A percentile compares a stretch with the other conserved stretches of the same genome.
Evolutionary conservation across 192 early-diverging fungal species (phyloP).

Genomic region (Dispira simplex): DNA sequence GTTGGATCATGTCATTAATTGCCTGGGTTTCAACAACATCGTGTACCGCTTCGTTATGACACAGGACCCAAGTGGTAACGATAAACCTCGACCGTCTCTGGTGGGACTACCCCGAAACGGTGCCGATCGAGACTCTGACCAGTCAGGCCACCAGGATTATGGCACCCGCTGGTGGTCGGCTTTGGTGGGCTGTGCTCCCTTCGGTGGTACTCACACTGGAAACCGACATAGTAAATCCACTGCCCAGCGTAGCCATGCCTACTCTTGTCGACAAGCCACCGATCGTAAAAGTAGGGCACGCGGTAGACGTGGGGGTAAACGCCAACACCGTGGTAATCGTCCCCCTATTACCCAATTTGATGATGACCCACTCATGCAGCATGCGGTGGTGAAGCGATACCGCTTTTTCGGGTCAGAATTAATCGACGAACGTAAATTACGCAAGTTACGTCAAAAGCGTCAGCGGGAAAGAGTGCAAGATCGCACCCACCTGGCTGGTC

Average conservation of each 20-base stretch:
- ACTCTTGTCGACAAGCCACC: too few relatives aligned
- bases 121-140: too few relatives aligned
- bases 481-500: too few relatives aligned
- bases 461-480: too few relatives aligned
- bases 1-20: neutral
- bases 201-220: neutral
- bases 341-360: slow-evolving; percentile 8
- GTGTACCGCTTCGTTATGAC: slow-evolving; percentile 8
- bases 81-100: slow-evolving; percentile 16
- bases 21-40: neutral
- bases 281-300: too few relatives aligned
- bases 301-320: neutral
- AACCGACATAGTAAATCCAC: neutral
- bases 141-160: too few relatives aligned
- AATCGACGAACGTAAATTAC: slow-evolving; percentile 9
- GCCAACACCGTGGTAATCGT: slow-evolving; percentile 12
- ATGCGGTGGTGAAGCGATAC: slow-evolving; percentile 4
- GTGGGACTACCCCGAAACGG: too few relatives aligned
- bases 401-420: neutral
- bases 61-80: slow-evolving; percentile 1
- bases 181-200: neutral
- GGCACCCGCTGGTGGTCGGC: too few relatives aligned
- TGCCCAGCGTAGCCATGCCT: neutral
- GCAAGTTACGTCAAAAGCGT: slow-evolving; percentile 6
- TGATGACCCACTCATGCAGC: slow-evolving; percentile 10